Base-by-base conservation (phyloP, 2,329 filamentous ascomycete genomes). In the Talaromyces atroroseus region DNA sequence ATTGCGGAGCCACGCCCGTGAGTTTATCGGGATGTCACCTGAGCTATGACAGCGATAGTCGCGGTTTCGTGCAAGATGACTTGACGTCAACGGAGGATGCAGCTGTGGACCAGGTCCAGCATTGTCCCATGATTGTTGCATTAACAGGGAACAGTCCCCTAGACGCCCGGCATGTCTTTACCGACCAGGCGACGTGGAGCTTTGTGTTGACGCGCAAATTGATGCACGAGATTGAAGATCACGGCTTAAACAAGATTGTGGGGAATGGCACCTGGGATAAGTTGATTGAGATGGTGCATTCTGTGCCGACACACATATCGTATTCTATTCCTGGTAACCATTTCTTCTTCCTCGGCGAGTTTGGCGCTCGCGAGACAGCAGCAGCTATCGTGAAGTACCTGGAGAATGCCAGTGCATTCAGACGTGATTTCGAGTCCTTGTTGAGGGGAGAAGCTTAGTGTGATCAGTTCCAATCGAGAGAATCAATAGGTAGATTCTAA, bases 281-380 rank as follows among this genome's bases (percentile, higher is more conserved):
- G 11, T 48, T 60, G 24, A 53, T 56, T 36, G 34, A 52, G 6
- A 34, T 59, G 49, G 49, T 60, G 12, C 45, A 57, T 40, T 48
- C 50, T 1, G 45, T 57, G 14, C 56, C 60, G 4, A 32, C 46
- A 3, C 46, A 42, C 14, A 54, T 60, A 26, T 58, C 56, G 2
- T 42, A 26, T 20, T 32, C 14, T 1, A 45, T 63, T 1, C 18
- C 48, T 2, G 63, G 63, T 2, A 65, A 58, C 49, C 63, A 65
- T 57, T 65, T 64, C 38, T 65, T 65, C 40, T 65, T 64, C 42
- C 42, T 64, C 11, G 62, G 63, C 5, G 58, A 61, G 21, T 47
- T 16, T n/a, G 62, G 61, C 2, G 63, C 63, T 23, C 54, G 54
- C 2, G 32, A 59, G 36, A 60, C 61, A 4, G 59, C 59, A 3